A percentile compares a stretch with the other conserved stretches of the same genome.
phyloP scores from a whole-genome alignment of 768 basidiomycete genomes.

The Serendipita vermifera region DNA sequence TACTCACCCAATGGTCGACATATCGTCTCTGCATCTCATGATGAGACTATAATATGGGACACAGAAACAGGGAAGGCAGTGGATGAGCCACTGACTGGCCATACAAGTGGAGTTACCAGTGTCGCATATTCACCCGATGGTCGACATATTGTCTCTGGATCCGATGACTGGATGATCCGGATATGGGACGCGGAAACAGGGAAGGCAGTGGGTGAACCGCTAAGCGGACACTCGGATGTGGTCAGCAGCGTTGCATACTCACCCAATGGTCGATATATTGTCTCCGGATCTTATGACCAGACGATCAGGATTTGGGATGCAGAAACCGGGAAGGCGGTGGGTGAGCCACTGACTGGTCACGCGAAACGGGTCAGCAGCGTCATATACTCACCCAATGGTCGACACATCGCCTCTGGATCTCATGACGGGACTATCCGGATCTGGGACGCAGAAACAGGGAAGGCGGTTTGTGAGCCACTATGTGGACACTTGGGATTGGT shows the following conservation, averaged over 20 bases:
- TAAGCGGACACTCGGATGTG: conserved; percentile 17
- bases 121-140: conserved; percentile 8
- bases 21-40: conserved; percentile 7
- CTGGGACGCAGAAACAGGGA: conserved; percentile 16
- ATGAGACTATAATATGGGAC: conserved; percentile 8
- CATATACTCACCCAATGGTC: too few species aligned
- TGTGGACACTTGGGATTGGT: neutral
- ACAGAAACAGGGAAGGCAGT: neutral
- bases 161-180: conserved; percentile 8
- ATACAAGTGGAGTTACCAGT: neutral
- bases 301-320: too few species aligned
- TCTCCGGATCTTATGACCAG: too few species aligned
- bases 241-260: neutral
- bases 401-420: too few species aligned
- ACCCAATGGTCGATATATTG: too few species aligned
- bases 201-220: conserved; percentile 15
- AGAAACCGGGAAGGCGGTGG: too few species aligned
- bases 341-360: too few species aligned
- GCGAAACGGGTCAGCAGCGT: too few species aligned
- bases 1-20: conserved; percentile 8
- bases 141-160: conserved; percentile 6
- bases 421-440: conserved; percentile 19
- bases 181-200: conserved; percentile 19
- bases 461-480: neutral
- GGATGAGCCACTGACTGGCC: conserved; percentile 7